phyloP scores from a whole-genome alignment of 768 basidiomycete genomes.

The Hysterangium stoloniferum region DNA sequence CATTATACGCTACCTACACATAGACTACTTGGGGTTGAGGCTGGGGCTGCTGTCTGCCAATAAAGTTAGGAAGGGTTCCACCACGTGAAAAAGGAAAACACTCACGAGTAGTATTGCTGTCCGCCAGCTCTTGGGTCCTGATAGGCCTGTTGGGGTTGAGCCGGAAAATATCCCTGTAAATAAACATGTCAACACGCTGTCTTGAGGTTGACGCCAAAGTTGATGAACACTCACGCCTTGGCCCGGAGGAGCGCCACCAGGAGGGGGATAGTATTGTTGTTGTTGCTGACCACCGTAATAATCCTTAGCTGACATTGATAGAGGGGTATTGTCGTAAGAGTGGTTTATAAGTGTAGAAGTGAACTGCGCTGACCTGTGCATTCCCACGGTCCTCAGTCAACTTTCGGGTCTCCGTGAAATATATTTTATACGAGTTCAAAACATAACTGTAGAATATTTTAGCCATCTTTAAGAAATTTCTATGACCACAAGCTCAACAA shows the following conservation, averaged over 20 bases:
- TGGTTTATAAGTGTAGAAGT: conserved; percentile 11
- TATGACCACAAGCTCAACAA: too few relatives aligned
- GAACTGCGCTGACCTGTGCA: conserved; percentile 5
- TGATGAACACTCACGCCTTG: conserved; percentile 50
- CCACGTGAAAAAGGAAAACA: conserved; percentile 32
- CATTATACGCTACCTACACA: too few relatives aligned
- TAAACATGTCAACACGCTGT: conserved; percentile 1
- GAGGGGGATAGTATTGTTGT: conserved; percentile 50
- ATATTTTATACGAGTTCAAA: too few relatives aligned
- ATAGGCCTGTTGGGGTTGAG: conserved; percentile 69
- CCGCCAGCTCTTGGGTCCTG: conserved; percentile 29
- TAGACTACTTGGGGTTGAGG: background rate
- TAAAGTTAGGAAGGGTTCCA: conserved; percentile 36
- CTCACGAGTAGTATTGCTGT: conserved; percentile 22
- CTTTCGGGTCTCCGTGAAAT: too few relatives aligned
- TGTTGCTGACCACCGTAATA: conserved; percentile 51
- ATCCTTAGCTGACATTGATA: conserved; percentile 62
- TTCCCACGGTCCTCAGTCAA: background rate
- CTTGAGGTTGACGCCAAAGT: conserved; percentile 20
- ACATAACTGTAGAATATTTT: too few relatives aligned
- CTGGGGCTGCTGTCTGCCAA: conserved; percentile 2
- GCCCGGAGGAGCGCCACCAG: conserved; percentile 48
- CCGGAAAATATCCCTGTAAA: conserved; percentile 17
- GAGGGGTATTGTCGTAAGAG: too few relatives aligned
- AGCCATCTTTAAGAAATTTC: too few relatives aligned